Conservation (phyloP, 495 filamentous ascomycete species). For the Evernia prunastri region DNA sequence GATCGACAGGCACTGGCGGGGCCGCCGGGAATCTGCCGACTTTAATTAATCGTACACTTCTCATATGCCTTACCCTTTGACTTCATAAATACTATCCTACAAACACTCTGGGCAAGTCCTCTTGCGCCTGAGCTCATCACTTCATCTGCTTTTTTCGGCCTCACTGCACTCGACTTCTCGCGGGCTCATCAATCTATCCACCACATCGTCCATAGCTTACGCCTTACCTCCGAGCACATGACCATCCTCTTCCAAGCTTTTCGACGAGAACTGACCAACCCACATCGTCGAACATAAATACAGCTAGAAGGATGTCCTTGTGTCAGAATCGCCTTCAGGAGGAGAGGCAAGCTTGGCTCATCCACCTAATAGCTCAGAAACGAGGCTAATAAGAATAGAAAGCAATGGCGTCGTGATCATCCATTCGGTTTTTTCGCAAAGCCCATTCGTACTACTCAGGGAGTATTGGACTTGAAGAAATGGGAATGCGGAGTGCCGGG, state of each 20-base stretch:
- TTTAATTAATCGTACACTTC: not conserved
- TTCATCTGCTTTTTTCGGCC: not conserved
- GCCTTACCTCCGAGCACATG: not conserved
- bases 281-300: not conserved
- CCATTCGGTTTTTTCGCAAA: constrained; percentile 97
- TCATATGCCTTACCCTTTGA: not conserved
- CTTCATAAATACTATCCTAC: too few relatives aligned
- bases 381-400: constrained; percentile 45
- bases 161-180: not conserved
- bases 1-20: constrained; percentile 15
- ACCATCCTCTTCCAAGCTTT: not conserved
- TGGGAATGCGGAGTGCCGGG: constrained; percentile 97
- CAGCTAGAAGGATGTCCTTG: constrained; percentile 61
- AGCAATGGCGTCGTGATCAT: constrained; percentile 94
- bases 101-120: not conserved
- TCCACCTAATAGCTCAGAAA: not conserved
- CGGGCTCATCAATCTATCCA: not conserved
- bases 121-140: not conserved
- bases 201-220: not conserved
- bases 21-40: not conserved
- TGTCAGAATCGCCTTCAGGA: constrained; percentile 85
- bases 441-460: constrained; percentile 69
- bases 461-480: constrained; percentile 81
- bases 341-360: constrained; percentile 58
- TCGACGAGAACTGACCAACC: not conserved